Percentiles rank a stretch among this genome's conserved stretches.
Evolutionary conservation across 768 basidiomycete species (phyloP).

Genomic region (Boletus pseudopeckii): DNA sequence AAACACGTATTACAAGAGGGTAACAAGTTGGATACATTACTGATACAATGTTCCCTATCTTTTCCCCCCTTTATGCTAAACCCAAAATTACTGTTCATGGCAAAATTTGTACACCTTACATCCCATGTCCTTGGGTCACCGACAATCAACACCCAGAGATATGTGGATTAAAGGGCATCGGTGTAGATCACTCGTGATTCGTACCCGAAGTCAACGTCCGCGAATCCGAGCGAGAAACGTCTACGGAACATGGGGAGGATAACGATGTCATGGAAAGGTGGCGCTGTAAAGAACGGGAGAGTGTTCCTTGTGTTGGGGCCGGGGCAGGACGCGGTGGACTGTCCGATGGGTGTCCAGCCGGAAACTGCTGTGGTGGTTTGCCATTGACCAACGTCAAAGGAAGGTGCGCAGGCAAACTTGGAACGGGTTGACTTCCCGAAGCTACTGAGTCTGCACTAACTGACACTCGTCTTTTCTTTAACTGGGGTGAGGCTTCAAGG

Average conservation of each 20-base stretch:
- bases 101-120: constrained; percentile 2
- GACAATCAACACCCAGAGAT: background rate
- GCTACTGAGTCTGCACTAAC: background rate
- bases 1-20: constrained; percentile 23
- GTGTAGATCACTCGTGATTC: constrained; percentile 7
- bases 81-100: background rate
- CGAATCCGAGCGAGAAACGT: constrained; percentile 19
- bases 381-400: constrained; percentile 28
- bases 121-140: background rate
- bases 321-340: background rate
- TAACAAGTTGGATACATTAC: constrained; percentile 22
- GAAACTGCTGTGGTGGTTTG: constrained; percentile 31
- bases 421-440: background rate
- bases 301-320: constrained; percentile 8
- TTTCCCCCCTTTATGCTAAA: background rate
- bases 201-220: constrained; percentile 19
- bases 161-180: background rate
- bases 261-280: constrained; percentile 27
- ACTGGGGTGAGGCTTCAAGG: constrained; percentile 15
- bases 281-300: constrained; percentile 24
- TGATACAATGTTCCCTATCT: constrained; percentile 22
- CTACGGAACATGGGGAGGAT: constrained; percentile 9
- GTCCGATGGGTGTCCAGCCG: constrained; percentile 20
- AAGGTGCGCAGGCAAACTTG: constrained; percentile 2
- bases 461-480: constrained; percentile 29